Evolutionary conservation across 2,329 filamentous ascomycete species (phyloP), one percentile per base, ranked within the genome.

Genomic region (Curvularia hawaiiensis): DNA sequence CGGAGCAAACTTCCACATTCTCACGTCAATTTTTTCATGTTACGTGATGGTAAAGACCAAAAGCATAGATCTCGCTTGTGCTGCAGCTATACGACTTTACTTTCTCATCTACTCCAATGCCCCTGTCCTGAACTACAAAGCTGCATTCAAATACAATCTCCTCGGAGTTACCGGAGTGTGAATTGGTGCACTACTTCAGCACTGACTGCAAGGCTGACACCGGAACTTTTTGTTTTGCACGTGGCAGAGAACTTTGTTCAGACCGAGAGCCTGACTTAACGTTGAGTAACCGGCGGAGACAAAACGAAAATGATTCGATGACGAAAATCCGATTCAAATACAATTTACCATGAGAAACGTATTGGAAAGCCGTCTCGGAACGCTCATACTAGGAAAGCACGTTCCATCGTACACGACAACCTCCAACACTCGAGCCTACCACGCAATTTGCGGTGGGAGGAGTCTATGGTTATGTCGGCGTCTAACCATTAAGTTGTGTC

Each of bases 401-500:
- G 4, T 11, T 20, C 18, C 10, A 20, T 30, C 4, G n/a, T 35
- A 20, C 39, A 38, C 12, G 47, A 18, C 16, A 50, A 31, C 22
- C 12, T 6, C 30, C 24, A n/a, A 26, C 22, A 40, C 47, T 26
- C 30, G 24, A 30, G 12, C 31, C 35, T 40, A 50, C 31, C 28
- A 54, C 10, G n/a, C 30, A 16, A 57, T 40, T 20, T 45, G 39
- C 30, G 53, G 38, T 3, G 52, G 14, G 5, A 52, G 16, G n/a
- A 39, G 22, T 30, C 48, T 11, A 22, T 20, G 41, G n/a, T 55
- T 55, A 26, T 54, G 47, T 30, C 50, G 43, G 12, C 43, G 50
- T 39, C 46, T 51, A 3, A 52, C 43, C 30, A 59, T 35, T 6
- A 33, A 20, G 24, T 39, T 43, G 38, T 49, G 51, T n/a, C 52